Evolutionary conservation across 108 stramenopile species (phyloP).

Genomic region (Cyclotella atomus): DNA sequence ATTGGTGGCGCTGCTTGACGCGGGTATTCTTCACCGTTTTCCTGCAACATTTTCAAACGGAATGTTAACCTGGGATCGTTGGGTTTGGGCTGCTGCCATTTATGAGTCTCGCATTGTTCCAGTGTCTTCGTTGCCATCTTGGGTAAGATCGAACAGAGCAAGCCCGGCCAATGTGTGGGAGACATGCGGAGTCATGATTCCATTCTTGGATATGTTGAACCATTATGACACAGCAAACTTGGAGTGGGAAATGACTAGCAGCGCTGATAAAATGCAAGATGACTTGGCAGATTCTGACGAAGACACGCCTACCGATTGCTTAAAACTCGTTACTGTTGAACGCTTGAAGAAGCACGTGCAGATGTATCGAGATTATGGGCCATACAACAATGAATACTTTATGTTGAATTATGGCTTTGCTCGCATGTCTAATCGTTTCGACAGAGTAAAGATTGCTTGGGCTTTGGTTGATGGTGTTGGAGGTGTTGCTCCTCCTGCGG

Average conservation of each 20-base stretch:
- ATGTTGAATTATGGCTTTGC: conserved; percentile 85
- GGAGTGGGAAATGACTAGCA: conserved; percentile 52
- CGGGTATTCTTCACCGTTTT: conserved; percentile 72
- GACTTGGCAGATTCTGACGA: conserved; percentile 25
- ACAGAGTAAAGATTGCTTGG: conserved; percentile 80
- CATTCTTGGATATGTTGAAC: conserved; percentile 90
- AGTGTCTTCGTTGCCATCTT: conserved; percentile 51
- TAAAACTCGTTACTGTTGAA: conserved; percentile 53
- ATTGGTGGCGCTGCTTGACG: conserved; percentile 76
- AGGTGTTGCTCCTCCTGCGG: conserved; percentile 55
- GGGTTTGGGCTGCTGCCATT: conserved; percentile 89
- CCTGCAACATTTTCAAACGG: conserved; percentile 73
- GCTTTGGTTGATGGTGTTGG: conserved; percentile 80
- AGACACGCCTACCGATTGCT: conserved; percentile 13
- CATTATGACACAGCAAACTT: conserved; percentile 76
- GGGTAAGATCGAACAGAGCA: conserved; percentile 12
- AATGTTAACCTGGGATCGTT: conserved; percentile 88
- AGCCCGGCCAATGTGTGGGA: conserved; percentile 73
- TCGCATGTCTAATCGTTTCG: conserved; percentile 68
- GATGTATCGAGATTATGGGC: conserved; percentile 74
- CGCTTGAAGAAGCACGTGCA: conserved; percentile 78
- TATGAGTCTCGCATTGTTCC: conserved; percentile 74
- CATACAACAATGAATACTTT: conserved; percentile 65
- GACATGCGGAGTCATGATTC: conserved; percentile 83
- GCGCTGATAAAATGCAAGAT: background rate